These are phyloP conservation scores for Tetrastigma voinierianum DNA, from an alignment of 164 flowering plant species.

Conservation along the genomic window DNA sequence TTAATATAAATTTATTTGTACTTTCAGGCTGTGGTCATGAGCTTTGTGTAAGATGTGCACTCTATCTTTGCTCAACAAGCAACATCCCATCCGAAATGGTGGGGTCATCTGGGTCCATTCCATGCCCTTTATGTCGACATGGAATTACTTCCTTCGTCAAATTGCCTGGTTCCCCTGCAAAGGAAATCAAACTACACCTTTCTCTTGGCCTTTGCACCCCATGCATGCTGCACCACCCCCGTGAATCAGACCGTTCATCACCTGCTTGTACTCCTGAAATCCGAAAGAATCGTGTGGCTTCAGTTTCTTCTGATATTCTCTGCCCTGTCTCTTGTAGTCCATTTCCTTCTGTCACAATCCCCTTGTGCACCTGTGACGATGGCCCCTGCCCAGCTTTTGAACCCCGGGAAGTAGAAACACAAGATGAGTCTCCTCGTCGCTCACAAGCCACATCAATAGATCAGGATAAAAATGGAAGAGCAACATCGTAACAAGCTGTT, in stretches of 20 bases:
- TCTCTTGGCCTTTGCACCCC: conserved; percentile 88
- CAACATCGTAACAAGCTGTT: conserved; percentile 73
- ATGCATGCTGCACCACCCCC: conserved; percentile 85
- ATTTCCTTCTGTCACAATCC: conserved; percentile 76
- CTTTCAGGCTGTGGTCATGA: conserved; percentile 4
- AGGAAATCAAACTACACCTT: conserved; percentile 53
- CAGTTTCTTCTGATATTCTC: conserved; percentile 77
- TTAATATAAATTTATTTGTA: background rate
- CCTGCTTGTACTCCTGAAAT: conserved; percentile 49
- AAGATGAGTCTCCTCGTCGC: conserved; percentile 48
- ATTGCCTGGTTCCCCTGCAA: conserved; percentile 63
- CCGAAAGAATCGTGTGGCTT: conserved; percentile 69
- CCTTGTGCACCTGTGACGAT: conserved; percentile 76
- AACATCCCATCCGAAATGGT: conserved; percentile 32
- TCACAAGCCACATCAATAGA: conserved; percentile 42
- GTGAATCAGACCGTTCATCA: conserved; percentile 44
- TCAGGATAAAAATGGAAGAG: conserved; percentile 57
- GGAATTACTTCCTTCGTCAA: conserved; percentile 65
- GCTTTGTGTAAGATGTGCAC: too few species aligned
- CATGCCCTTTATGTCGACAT: conserved; percentile 91
- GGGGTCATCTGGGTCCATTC: conserved; percentile 79
- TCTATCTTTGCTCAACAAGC: too few species aligned
- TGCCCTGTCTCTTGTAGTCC: conserved; percentile 93
- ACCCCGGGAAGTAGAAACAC: conserved; percentile 41
- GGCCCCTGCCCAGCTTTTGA: conserved; percentile 76